Evolutionary conservation across 305 asterid genomes (phyloP).

Genomic region (Fraxinus floribunda): DNA sequence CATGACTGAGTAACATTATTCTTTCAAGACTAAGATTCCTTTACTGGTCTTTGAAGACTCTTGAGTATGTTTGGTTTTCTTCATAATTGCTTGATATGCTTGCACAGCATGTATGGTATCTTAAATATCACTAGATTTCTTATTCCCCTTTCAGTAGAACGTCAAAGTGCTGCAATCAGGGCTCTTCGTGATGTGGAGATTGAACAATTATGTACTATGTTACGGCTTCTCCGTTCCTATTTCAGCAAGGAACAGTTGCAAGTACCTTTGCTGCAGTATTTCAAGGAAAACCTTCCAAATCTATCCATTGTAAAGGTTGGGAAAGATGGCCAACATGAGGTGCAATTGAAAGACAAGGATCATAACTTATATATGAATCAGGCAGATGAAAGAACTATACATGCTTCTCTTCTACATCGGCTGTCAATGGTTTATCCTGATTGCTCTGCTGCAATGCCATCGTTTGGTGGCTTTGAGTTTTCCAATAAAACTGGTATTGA

Average conservation of each 20-base stretch:
- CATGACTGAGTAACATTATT: background rate
- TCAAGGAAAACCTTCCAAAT: slow-evolving; percentile 64
- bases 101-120: background rate
- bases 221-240: slow-evolving; percentile 55
- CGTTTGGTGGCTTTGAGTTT: slow-evolving; percentile 69
- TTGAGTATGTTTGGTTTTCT: background rate
- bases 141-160: slow-evolving; percentile 52
- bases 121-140: background rate
- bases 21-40: background rate
- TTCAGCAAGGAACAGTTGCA: slow-evolving; percentile 58
- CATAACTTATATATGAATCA: slow-evolving; percentile 38
- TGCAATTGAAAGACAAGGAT: slow-evolving; percentile 49
- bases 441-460: slow-evolving; percentile 52
- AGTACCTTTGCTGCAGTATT: slow-evolving; percentile 56
- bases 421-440: slow-evolving; percentile 59
- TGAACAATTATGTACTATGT: slow-evolving; percentile 54
- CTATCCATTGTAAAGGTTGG: slow-evolving; percentile 43
- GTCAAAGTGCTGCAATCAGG: slow-evolving; percentile 68
- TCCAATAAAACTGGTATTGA: slow-evolving; percentile 66
- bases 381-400: slow-evolving; percentile 48
- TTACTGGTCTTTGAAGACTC: background rate
- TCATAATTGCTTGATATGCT: background rate
- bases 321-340: slow-evolving; percentile 54
- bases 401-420: slow-evolving; percentile 61
- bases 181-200: slow-evolving; percentile 77